These are phyloP conservation scores for Eucalyptus virginea DNA, from an alignment of 345 rosid species.

Conservation along the genomic window DNA sequence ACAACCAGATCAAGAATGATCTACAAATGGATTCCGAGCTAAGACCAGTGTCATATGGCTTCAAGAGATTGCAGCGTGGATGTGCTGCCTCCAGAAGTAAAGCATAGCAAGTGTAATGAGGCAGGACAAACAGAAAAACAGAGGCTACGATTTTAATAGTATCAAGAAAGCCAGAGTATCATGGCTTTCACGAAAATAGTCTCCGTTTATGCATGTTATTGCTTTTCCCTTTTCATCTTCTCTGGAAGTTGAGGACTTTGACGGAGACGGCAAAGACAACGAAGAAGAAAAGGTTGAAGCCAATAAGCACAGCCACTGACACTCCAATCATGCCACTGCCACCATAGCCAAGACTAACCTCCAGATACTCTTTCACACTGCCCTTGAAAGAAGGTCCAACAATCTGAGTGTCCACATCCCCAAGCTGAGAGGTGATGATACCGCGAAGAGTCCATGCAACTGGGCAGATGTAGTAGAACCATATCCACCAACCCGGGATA, in stretches of 20 bases:
- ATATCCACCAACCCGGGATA: constrained; percentile 92
- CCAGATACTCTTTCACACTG: constrained; percentile 52
- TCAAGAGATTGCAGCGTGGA: neutral
- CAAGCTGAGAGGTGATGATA: constrained; percentile 65
- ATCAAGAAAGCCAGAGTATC: neutral
- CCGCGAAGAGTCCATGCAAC: constrained; percentile 84
- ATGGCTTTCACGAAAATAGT: neutral
- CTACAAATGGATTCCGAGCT: neutral
- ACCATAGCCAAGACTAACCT: constrained; percentile 28
- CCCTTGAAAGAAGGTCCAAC: constrained; percentile 38
- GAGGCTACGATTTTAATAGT: neutral
- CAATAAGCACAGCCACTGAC: constrained; percentile 40
- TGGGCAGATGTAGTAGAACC: constrained; percentile 85
- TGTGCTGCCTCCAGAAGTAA: neutral
- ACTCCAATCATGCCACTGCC: constrained; percentile 26
- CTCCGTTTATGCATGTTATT: neutral
- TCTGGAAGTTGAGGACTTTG: constrained; percentile 70
- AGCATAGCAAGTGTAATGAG: neutral
- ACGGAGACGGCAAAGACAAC: constrained; percentile 47
- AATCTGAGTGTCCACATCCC: constrained; percentile 60
- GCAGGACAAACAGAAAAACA: neutral
- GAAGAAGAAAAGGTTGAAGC: constrained; percentile 55
- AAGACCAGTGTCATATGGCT: neutral
- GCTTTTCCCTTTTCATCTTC: constrained; percentile 20
- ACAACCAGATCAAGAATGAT: neutral